phyloP scores from a whole-genome alignment of 352 stramenopile genomes.

The Phytopythium kandeliae region DNA sequence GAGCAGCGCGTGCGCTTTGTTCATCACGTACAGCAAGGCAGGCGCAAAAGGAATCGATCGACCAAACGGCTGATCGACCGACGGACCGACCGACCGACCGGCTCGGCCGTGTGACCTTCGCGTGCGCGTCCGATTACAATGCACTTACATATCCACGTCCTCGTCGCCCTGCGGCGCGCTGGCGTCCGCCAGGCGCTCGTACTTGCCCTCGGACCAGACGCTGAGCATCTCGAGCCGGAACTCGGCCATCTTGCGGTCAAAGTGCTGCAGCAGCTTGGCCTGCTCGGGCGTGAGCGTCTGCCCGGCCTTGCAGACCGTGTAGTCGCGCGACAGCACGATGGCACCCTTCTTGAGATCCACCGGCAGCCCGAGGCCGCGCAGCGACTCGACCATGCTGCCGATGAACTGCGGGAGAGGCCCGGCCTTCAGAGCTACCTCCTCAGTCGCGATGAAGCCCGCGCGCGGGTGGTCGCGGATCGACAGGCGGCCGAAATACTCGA shows the following conservation, averaged over 20 bases:
- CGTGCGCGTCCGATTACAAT: not conserved
- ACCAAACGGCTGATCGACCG: too few species aligned
- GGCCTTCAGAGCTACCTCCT: constrained; percentile 85
- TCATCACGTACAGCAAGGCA: too few species aligned
- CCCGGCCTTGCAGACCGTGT: constrained; percentile 93
- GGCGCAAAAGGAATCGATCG: too few species aligned
- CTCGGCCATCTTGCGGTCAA: constrained; percentile 84
- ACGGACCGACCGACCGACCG: too few species aligned
- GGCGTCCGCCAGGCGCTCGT: constrained; percentile 61
- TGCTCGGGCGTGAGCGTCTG: constrained; percentile 93
- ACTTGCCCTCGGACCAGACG: constrained; percentile 70
- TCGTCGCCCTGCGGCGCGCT: constrained; percentile 33
- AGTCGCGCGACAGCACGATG: constrained; percentile 89
- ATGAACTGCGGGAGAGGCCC: constrained; percentile 92
- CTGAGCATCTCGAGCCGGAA: constrained; percentile 82
- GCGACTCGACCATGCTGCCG: constrained; percentile 95
- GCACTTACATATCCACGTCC: constrained; percentile 56
- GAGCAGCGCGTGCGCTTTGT: too few species aligned
- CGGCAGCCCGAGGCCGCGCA: constrained; percentile 93
- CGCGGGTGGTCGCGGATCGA: constrained; percentile 92
- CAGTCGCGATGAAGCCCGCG: constrained; percentile 89
- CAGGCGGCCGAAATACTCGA: constrained; percentile 91
- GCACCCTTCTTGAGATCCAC: constrained; percentile 96
- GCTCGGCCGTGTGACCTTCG: not conserved
- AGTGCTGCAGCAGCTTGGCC: constrained; percentile 93